Evolutionary conservation across 495 filamentous ascomycete species (phyloP).

Genomic region (Evernia prunastri): DNA sequence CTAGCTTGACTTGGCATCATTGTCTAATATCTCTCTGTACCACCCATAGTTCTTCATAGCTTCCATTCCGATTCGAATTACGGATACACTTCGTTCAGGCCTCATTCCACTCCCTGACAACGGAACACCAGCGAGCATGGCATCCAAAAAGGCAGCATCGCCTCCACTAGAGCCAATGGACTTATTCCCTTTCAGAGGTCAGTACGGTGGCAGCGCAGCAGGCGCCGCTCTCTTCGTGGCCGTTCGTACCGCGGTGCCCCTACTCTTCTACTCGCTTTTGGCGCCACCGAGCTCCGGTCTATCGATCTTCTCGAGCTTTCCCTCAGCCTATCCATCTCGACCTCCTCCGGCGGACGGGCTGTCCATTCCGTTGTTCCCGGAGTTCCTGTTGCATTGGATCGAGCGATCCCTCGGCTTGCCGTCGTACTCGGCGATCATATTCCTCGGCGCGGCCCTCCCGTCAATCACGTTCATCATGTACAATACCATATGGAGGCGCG

Average conservation of each 20-base stretch:
- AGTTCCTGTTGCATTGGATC: background rate
- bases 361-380: background rate
- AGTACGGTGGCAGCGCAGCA: slow-evolving; percentile 7
- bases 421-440: slow-evolving; percentile 3
- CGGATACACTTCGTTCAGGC: too few species aligned
- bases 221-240: slow-evolving; percentile 1
- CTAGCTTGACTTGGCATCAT: too few species aligned
- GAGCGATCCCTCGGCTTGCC: slow-evolving; percentile 2
- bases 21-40: too few species aligned
- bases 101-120: too few species aligned
- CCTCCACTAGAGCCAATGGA: slow-evolving; percentile 10
- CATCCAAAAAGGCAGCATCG: background rate
- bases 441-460: slow-evolving; percentile 1
- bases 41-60: too few species aligned
- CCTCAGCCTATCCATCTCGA: slow-evolving; percentile 2
- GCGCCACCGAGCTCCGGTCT: background rate
- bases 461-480: slow-evolving; percentile 2
- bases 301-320: slow-evolving; percentile 8
- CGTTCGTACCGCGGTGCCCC: background rate
- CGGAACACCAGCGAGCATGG: too few species aligned
- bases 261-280: slow-evolving; percentile 9
- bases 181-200: slow-evolving; percentile 3
- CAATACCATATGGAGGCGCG: slow-evolving; percentile 7
- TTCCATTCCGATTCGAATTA: too few species aligned
- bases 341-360: slow-evolving; percentile 1